Evolutionary conservation across 2,329 filamentous ascomycete species (phyloP).

Genomic region (Penicillium brasilianum): DNA sequence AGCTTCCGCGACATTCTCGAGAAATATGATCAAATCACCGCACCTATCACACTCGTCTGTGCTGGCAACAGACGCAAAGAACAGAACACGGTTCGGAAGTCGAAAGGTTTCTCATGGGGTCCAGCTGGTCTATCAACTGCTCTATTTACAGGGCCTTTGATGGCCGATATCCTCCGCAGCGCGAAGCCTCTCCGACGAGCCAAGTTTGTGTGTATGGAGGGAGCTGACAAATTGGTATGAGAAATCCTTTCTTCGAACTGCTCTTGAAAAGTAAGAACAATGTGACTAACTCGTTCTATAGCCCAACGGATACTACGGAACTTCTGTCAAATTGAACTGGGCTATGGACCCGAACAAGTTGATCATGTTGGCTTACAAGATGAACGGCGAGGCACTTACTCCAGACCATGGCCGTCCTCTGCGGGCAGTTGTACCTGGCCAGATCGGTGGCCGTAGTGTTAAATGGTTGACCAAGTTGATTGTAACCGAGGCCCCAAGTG

Average conservation of each 20-base stretch:
- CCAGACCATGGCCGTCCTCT: slow-evolving; percentile 88
- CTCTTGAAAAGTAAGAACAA: neutral
- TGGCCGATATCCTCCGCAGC: slow-evolving; percentile 71
- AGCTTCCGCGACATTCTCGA: slow-evolving; percentile 73
- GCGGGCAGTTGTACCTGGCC: slow-evolving; percentile 81
- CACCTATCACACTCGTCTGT: slow-evolving; percentile 86
- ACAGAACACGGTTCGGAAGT: slow-evolving; percentile 87
- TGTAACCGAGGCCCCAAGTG: slow-evolving; percentile 76
- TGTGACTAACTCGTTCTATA: slow-evolving; percentile 33
- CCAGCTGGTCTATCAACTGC: slow-evolving; percentile 85
- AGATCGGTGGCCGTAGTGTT: slow-evolving; percentile 89
- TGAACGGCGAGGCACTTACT: slow-evolving; percentile 82
- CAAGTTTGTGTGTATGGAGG: slow-evolving; percentile 87
- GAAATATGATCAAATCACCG: slow-evolving; percentile 80
- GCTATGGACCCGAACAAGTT: slow-evolving; percentile 81
- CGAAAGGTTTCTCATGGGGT: slow-evolving; percentile 94
- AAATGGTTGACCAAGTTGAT: slow-evolving; percentile 89
- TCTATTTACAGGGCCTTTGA: slow-evolving; percentile 80
- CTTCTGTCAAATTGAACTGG: slow-evolving; percentile 86
- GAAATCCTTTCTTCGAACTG: no score
- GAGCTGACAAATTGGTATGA: slow-evolving; percentile 74
- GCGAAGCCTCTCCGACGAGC: slow-evolving; percentile 73
- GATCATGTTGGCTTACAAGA: slow-evolving; percentile 84
- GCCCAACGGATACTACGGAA: slow-evolving; percentile 88
- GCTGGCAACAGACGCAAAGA: slow-evolving; percentile 92